Conservation (phyloP, 371 early-diverging fungal species). For the Conidiobolus incongruus region DNA sequence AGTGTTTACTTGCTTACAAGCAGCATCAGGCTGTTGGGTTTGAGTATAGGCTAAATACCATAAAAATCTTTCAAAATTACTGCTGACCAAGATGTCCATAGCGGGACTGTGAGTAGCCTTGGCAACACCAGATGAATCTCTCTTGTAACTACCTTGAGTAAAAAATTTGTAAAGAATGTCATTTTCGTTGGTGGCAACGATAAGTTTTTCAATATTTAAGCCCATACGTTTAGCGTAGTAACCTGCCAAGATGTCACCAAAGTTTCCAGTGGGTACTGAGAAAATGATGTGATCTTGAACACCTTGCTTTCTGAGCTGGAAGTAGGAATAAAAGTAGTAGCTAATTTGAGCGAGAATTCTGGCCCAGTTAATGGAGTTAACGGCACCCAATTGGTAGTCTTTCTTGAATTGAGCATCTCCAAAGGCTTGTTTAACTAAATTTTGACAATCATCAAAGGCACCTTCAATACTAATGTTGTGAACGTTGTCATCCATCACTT, state of each 20-base stretch:
- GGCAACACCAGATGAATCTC: slow-evolving; percentile 27
- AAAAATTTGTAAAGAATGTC: slow-evolving; percentile 93
- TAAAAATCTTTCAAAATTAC: slow-evolving; percentile 90
- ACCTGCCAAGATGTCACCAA: slow-evolving; percentile 93
- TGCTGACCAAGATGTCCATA: slow-evolving; percentile 88
- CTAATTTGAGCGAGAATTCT: slow-evolving; percentile 86
- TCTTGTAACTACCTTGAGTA: slow-evolving; percentile 58
- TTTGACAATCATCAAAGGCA: slow-evolving; percentile 95
- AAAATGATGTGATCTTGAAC: slow-evolving; percentile 25
- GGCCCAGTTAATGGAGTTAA: slow-evolving; percentile 98
- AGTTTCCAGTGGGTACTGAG: slow-evolving; percentile 95
- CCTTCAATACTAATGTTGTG: slow-evolving; percentile 79
- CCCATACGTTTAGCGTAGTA: slow-evolving; percentile 83
- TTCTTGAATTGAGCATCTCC: slow-evolving; percentile 48
- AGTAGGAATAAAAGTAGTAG: slow-evolving; percentile 89
- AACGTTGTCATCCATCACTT: slow-evolving; percentile 78
- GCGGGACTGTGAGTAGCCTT: slow-evolving; percentile 79
- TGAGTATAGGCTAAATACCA: slow-evolving; percentile 49
- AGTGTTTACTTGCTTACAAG: slow-evolving; percentile 25
- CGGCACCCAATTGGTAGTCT: slow-evolving; percentile 67
- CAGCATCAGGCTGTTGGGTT: slow-evolving; percentile 18
- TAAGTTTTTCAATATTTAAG: slow-evolving; percentile 55
- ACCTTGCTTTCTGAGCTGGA: slow-evolving; percentile 24
- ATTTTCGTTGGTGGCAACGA: slow-evolving; percentile 87
- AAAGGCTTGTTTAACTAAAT: slow-evolving; percentile 80